These are phyloP conservation scores for Populus hybrid DNA, from an alignment of 441 rosid genomes.

Conservation along the genomic window DNA sequence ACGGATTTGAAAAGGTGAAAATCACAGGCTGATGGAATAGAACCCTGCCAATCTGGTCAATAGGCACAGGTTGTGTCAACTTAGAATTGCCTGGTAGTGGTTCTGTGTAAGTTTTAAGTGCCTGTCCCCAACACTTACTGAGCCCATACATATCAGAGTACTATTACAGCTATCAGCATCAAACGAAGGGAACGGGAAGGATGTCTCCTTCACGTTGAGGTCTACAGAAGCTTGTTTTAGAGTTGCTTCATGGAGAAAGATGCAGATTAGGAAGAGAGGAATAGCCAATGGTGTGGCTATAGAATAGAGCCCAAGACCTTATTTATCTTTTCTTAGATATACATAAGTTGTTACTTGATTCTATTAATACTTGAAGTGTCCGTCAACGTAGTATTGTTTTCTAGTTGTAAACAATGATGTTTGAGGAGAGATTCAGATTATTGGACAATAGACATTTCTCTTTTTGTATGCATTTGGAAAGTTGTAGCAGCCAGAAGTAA, in stretches of 20 bases:
- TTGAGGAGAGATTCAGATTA: background rate
- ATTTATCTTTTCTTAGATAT: background rate
- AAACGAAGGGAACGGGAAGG: conserved; percentile 27
- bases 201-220: background rate
- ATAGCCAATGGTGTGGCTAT: conserved; percentile 11
- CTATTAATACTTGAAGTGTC: background rate
- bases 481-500: background rate
- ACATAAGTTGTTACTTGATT: background rate
- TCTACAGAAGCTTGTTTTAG: conserved; percentile 9
- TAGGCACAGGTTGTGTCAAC: background rate
- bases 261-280: conserved; percentile 11
- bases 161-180: conserved; percentile 17
- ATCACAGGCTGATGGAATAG: conserved; percentile 29
- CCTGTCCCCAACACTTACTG: conserved; percentile 19
- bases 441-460: background rate
- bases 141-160: conserved; percentile 29
- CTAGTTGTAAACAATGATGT: background rate
- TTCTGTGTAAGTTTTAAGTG: conserved; percentile 23
- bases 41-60: conserved; percentile 29
- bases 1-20: conserved; percentile 11
- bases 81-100: conserved; percentile 15
- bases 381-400: background rate
- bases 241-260: conserved; percentile 17
- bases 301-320: background rate
- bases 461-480: conserved; percentile 3